phyloP scores from a whole-genome alignment of 2,329 filamentous ascomycete genomes.

The Aureobasidium sp. region DNA sequence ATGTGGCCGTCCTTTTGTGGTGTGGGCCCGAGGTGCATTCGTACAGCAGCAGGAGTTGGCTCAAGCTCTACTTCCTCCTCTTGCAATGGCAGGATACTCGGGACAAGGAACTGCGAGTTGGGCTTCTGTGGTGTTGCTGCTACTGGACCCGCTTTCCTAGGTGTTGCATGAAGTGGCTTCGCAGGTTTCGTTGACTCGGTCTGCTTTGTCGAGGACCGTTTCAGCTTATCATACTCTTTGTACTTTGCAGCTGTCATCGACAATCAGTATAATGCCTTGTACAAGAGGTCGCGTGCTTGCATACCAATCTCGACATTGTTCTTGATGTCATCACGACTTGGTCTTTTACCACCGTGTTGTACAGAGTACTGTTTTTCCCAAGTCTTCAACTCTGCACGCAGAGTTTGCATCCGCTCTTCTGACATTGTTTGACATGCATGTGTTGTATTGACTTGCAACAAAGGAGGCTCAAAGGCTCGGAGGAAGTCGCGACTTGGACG shows the following conservation, averaged over 20 bases:
- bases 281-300: conserved; percentile 12
- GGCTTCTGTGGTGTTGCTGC: conserved; percentile 23
- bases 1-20: conserved; percentile 72
- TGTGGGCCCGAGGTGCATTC: conserved; percentile 57
- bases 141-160: not conserved
- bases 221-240: conserved; percentile 64
- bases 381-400: conserved; percentile 64
- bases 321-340: conserved; percentile 69
- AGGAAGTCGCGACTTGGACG: conserved; percentile 3
- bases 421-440: not conserved
- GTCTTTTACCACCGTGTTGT: conserved; percentile 59
- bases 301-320: conserved; percentile 62
- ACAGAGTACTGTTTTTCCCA: conserved; percentile 66
- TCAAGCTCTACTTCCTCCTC: conserved; percentile 31
- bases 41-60: conserved; percentile 27
- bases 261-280: not conserved
- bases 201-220: conserved; percentile 25
- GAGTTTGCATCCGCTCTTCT: conserved; percentile 18
- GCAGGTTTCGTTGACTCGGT: not conserved
- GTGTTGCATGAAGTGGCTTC: conserved; percentile 11
- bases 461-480: not conserved
- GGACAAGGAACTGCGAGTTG: not conserved
- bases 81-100: not conserved
- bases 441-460: not conserved
- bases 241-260: conserved; percentile 58